Evolutionary conservation across 164 flowering plant species (phyloP).

Genomic region (Akebia trifoliata): DNA sequence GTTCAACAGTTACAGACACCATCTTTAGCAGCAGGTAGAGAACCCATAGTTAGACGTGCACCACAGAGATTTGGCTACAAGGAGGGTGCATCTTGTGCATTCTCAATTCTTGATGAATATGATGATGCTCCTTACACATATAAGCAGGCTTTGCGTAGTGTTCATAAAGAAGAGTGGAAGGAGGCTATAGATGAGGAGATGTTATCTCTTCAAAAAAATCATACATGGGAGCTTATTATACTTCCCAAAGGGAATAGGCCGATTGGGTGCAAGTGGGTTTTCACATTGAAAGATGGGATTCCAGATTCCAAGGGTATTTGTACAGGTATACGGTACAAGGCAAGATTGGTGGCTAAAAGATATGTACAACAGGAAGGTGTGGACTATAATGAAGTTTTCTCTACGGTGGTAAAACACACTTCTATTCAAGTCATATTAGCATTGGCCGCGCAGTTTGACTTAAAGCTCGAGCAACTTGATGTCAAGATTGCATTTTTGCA

Average conservation of each 20-base stretch:
- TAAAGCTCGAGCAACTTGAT: too few relatives aligned
- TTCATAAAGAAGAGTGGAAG: too few relatives aligned
- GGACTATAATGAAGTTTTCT: background rate
- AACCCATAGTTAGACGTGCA: too few relatives aligned
- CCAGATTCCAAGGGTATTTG: background rate
- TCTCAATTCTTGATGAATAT: too few relatives aligned
- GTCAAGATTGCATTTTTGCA: too few relatives aligned
- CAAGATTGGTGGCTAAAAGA: background rate
- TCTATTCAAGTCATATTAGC: background rate
- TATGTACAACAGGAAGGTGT: background rate
- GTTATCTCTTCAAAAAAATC: background rate
- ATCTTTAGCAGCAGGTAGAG: too few relatives aligned
- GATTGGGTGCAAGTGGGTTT: too few relatives aligned
- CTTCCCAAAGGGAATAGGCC: too few relatives aligned
- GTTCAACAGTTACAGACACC: background rate
- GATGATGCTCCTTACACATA: too few relatives aligned
- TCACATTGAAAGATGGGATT: background rate
- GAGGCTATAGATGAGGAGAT: background rate
- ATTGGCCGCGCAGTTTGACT: too few relatives aligned
- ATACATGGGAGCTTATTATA: background rate
- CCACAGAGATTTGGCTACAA: background rate
- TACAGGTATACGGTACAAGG: background rate
- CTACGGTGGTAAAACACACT: background rate
- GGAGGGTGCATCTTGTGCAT: background rate
- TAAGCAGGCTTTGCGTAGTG: background rate